Evolutionary conservation across 345 rosid genomes (phyloP).

Genomic region (Viola odorata): DNA sequence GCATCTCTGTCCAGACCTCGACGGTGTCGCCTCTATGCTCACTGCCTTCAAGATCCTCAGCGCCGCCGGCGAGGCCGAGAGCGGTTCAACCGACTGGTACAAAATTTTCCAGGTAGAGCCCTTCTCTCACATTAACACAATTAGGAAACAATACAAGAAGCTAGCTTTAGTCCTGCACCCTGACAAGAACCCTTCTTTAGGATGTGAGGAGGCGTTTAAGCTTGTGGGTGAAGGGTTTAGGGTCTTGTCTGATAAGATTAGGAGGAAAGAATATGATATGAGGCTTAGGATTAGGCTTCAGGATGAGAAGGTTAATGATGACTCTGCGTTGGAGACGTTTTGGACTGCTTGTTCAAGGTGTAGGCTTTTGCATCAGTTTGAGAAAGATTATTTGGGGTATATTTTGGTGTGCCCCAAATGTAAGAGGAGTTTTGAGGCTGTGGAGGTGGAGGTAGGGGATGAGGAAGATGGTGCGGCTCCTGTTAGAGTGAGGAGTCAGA

Average conservation of each 20-base stretch:
- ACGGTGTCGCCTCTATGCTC: constrained; percentile 60
- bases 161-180: constrained; percentile 74
- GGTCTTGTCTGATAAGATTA: constrained; percentile 55
- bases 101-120: constrained; percentile 79
- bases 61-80: constrained; percentile 23
- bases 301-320: constrained; percentile 41
- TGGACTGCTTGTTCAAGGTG: constrained; percentile 70
- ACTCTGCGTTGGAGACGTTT: constrained; percentile 33
- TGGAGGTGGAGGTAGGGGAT: constrained; percentile 40
- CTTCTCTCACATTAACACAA: constrained; percentile 56
- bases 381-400: constrained; percentile 62
- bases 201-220: constrained; percentile 87
- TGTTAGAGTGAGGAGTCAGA: constrained; percentile 28
- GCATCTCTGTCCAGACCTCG: constrained; percentile 43
- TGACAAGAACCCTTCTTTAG: constrained; percentile 58
- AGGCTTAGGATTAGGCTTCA: constrained; percentile 66
- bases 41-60: constrained; percentile 58
- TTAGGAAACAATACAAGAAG: constrained; percentile 67
- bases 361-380: constrained; percentile 64
- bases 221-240: constrained; percentile 70
- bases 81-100: constrained; percentile 52
- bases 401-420: constrained; percentile 72
- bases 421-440: constrained; percentile 61
- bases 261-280: constrained; percentile 72
- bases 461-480: constrained; percentile 13